A percentile compares a stretch with the other conserved stretches of the same genome.
phyloP scores from a whole-genome alignment of 2,329 filamentous ascomycete genomes.

The Botrytis tulipae region DNA sequence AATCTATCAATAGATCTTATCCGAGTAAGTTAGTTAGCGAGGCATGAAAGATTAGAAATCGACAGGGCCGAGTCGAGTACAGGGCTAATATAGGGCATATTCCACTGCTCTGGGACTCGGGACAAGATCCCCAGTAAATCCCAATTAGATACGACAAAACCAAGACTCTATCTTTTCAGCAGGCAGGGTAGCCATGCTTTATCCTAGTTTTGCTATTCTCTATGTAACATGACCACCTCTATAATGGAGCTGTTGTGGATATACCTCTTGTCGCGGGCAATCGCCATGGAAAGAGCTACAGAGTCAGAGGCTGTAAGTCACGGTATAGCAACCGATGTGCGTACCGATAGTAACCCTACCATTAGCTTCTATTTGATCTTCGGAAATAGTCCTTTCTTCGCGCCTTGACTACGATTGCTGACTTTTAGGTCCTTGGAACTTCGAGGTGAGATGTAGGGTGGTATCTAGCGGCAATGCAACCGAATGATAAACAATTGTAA shows the following conservation, averaged over 20 bases:
- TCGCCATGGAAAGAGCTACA: not conserved
- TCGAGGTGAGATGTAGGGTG: conserved; percentile 13
- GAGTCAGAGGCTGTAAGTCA: not conserved
- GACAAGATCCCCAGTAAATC: conserved; percentile 12
- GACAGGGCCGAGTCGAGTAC: not conserved
- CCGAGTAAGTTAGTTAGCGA: conserved; percentile 10
- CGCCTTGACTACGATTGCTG: conserved; percentile 12
- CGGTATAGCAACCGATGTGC: not conserved
- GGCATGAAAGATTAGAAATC: not conserved
- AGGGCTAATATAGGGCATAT: conserved; percentile 4
- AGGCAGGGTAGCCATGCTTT: conserved; percentile 7
- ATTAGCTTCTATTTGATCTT: not conserved
- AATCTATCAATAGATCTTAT: conserved; percentile 10
- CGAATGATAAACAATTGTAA: not conserved
- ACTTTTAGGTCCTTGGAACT: conserved; percentile 1
- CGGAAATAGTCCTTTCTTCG: not conserved
- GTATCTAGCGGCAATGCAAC: not conserved
- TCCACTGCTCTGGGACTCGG: conserved; percentile 16
- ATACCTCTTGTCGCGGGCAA: not conserved
- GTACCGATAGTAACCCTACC: not conserved
- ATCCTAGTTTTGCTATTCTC: not conserved
- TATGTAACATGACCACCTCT: conserved; percentile 3
- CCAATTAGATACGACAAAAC: not conserved
- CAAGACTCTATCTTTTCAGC: not conserved
- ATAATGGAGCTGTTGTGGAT: not conserved